Evolutionary conservation across 345 rosid species (phyloP), one percentile per base, ranked within the genome.

Genomic region (Iberis pinnata): DNA sequence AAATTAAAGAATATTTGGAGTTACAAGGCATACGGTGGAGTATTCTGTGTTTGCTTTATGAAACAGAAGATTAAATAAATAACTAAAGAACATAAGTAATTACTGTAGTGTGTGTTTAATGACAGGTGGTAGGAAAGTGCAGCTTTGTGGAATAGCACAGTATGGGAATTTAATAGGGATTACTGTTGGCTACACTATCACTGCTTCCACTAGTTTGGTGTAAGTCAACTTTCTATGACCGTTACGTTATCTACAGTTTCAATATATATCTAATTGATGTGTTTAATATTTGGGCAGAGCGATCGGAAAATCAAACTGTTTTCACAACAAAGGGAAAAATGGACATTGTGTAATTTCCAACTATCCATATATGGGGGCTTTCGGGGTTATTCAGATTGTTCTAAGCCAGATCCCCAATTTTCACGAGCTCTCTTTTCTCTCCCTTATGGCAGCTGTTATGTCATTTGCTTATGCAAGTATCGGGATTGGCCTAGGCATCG

Each of bases 131-230:
- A 62, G 74, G 58, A 78, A 73, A 64, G 81, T 78, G 38, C 77
- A 60, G 70, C 73, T 82, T 0, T 87, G 96, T 74, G 96, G 95
- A 38, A 53, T 79, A 69, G 95, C 92, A 58, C 98, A 90, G 63
- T 90, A 81, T 65, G 76, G 60, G 29, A 87, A 84, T 69, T 75
- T 90, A 9, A 33, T 82, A 12, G 98, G 92, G 12, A 26, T 77
- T 36, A 76, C 92, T 5, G 37, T 84, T 36, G 95, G 98, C 19
- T 90, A 87, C 73, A 90, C 95, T 12, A 90, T 90, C 72, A 87
- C 98, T 47, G 87, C 93, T 14, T 82, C 98, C n/a, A 84, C 87
- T 17, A 90, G 98, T 67, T 82, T 90, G 79, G 96, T 84, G 98
- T 90, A 75, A 87, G 98, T 67, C 49, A 58, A 59, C 43, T 35